A percentile compares a stretch with the other conserved stretches of the same genome.
These are phyloP conservation scores for Ceratobasidium sp. DNA, from an alignment of 1,284 basidiomycete species.

Conservation along the genomic window DNA sequence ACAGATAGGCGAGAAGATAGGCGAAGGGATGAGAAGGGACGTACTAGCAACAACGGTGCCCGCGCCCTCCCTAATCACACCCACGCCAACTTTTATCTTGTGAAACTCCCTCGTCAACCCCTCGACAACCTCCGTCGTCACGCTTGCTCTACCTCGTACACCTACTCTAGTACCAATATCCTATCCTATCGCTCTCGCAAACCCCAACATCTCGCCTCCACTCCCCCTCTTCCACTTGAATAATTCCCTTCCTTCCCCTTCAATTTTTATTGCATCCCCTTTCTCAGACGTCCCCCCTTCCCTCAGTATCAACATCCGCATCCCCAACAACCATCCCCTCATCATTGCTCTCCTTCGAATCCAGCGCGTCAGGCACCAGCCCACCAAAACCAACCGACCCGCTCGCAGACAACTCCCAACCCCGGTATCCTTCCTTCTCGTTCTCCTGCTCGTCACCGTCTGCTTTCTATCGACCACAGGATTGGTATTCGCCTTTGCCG, in stretches of 20 bases:
- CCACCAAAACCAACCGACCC: slow-evolving; percentile 74
- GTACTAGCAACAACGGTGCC: slow-evolving; percentile 55
- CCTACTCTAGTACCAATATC: too few species aligned
- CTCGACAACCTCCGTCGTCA: slow-evolving; percentile 50
- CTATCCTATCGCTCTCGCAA: too few species aligned
- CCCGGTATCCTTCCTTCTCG: slow-evolving; percentile 51
- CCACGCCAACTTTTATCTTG: slow-evolving; percentile 36
- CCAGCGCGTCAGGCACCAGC: slow-evolving; percentile 80
- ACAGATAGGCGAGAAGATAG: too few species aligned
- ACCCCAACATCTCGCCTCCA: slow-evolving; percentile 34
- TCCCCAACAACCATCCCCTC: slow-evolving; percentile 49
- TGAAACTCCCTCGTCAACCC: background rate
- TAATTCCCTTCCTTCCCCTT: too few species aligned
- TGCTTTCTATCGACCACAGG: slow-evolving; percentile 52
- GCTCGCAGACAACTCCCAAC: slow-evolving; percentile 58
- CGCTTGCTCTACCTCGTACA: slow-evolving; percentile 49
- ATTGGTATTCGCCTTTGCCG: too few species aligned
- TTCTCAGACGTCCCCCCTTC: too few species aligned
- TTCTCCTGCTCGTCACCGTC: slow-evolving; percentile 56
- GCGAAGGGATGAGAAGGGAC: slow-evolving; percentile 5
- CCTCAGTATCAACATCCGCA: slow-evolving; percentile 27
- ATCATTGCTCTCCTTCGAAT: slow-evolving; percentile 66
- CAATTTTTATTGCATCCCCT: too few species aligned
- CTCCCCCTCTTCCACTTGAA: slow-evolving; percentile 60
- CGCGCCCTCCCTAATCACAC: slow-evolving; percentile 53